Conservation (phyloP, 2,329 filamentous ascomycete genomes). For the Claviceps pazoutovae region DNA sequence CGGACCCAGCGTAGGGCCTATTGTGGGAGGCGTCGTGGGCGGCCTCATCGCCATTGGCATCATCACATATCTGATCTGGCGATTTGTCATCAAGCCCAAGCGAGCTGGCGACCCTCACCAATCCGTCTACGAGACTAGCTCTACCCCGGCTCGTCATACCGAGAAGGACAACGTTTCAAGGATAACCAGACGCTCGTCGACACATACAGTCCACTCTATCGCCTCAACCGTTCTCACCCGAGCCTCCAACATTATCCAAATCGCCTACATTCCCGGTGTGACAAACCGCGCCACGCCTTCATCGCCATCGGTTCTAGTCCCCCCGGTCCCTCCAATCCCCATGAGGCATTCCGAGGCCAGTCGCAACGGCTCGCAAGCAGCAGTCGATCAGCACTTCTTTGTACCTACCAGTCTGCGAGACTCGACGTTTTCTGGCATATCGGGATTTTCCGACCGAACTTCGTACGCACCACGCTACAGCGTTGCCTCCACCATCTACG, state of each 20-base stretch:
- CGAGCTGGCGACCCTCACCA: constrained; percentile 41
- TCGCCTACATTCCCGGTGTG: constrained; percentile 95
- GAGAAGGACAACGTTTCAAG: constrained; percentile 32
- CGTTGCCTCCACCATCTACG: constrained; percentile 87
- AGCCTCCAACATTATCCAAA: constrained; percentile 97
- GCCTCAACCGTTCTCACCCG: constrained; percentile 90
- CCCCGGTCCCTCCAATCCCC: constrained; percentile 89
- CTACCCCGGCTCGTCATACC: constrained; percentile 26
- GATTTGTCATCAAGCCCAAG: constrained; percentile 72
- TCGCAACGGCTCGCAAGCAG: constrained; percentile 34
- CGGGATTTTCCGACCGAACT: constrained; percentile 46
- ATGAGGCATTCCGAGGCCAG: constrained; percentile 38
- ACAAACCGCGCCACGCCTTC: constrained; percentile 79
- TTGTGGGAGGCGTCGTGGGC: constrained; percentile 82
- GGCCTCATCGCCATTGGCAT: constrained; percentile 65
- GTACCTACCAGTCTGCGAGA: constrained; percentile 81
- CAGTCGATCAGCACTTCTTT: constrained; percentile 83
- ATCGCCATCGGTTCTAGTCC: constrained; percentile 68
- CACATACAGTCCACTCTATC: constrained; percentile 78
- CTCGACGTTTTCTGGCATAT: constrained; percentile 75
- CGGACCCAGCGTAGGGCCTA: constrained; percentile 63
- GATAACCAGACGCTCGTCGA: constrained; percentile 52
- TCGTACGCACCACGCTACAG: constrained; percentile 53
- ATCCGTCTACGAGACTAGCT: constrained; percentile 42
- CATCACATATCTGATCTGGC: constrained; percentile 70